Percentiles rank a stretch among this genome's conserved stretches.
phyloP scores from a whole-genome alignment of 139 green algal species.

The Coelastrella sp. region DNA sequence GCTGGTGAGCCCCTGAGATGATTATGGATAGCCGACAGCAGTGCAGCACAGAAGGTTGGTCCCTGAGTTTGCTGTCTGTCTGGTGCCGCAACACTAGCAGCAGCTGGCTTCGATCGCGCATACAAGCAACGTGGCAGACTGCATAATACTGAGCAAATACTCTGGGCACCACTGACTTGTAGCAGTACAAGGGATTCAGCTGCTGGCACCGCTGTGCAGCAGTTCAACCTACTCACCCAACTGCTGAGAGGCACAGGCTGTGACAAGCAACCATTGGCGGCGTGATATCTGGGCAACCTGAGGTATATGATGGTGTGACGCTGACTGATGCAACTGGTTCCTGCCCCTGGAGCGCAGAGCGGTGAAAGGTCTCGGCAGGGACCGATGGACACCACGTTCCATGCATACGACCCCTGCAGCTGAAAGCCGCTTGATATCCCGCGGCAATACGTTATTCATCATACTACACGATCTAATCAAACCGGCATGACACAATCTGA shows the following conservation, averaged over 20 bases:
- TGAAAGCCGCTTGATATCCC: neutral
- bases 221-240: conserved; percentile 8
- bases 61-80: no score
- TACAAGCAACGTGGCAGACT: no score
- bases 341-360: neutral
- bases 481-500: neutral
- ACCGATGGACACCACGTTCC: neutral
- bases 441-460: neutral
- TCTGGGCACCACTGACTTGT: no score
- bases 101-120: no score
- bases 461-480: neutral
- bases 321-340: neutral
- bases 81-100: no score
- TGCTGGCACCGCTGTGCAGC: neutral
- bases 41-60: no score
- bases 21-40: no score
- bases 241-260: conserved; percentile 7
- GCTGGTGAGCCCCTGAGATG: no score
- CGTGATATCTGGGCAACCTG: neutral
- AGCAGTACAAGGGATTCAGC: no score
- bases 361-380: neutral
- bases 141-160: no score
- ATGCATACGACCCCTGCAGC: neutral
- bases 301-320: neutral
- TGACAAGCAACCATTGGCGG: conserved; percentile 11